Base-by-base conservation (phyloP, 1,139 yeast genomes). In the Kodamaea suecica region DNA sequence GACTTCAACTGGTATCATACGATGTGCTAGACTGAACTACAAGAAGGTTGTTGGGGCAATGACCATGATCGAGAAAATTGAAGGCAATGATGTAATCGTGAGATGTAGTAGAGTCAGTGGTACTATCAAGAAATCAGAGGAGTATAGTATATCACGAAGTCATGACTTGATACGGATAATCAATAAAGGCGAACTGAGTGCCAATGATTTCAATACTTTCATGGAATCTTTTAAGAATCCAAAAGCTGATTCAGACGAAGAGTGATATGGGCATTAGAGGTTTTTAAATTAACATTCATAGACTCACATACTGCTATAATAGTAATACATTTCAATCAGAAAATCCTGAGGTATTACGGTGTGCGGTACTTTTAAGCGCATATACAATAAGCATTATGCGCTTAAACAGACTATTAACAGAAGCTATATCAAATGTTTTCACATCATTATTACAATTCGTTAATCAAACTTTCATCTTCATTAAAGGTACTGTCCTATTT, bases 71-170 rank as follows among this genome's bases (percentile, higher is more conserved):
- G 69, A 66, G 30, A 60, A 63, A 19, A 49, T 87, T 2, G 79
- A 70, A 20, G 76, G 73, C n/a, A 54, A 57, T 23, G 63, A 65
- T 4, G 78, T 81, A 7, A 71, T 83, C 4, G 57, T 88, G 6
- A 68, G 80, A 36, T 80, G 86, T 27, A 61, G 75, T 2, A 82
- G 84, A 42, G 80, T 86, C 0, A 81, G 95, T 49, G 97, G 97
- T 0, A 88, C 97, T 0, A 88, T 92, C 30, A 83, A 81, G 53
- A 87, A 87, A 53, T 75, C 95, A 50, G 95, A 88, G 53, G 73
- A 79, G 46, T 76, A 67, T 41, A 82, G 84, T 0, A 73, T 80
- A 42, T 48, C 66, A 47, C 57, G 73, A 42, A 71, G 68, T 37
- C 51, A 56, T 29, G 57, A 58, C 27, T 46, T 74, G 24, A 61